Conservation (phyloP, 1,284 basidiomycete species). For the Xanthoconium separans region DNA sequence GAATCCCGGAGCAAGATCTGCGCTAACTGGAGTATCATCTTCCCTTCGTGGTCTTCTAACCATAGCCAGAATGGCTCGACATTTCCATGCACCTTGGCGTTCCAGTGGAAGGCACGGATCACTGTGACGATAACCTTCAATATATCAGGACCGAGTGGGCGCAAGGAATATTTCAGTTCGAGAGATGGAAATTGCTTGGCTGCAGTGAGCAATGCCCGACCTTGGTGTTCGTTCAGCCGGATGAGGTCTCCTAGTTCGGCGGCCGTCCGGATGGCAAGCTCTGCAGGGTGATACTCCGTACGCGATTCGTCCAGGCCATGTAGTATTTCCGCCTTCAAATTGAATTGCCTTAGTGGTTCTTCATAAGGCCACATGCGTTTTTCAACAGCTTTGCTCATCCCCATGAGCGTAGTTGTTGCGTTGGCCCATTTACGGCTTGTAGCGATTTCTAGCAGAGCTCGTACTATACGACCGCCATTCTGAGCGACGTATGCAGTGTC, state of each 20-base stretch:
- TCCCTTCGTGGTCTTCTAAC: slow-evolving; percentile 85
- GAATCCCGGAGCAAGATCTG: slow-evolving; percentile 71
- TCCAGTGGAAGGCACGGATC: slow-evolving; percentile 83
- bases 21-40: slow-evolving; percentile 82
- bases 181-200: slow-evolving; percentile 87
- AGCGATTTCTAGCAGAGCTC: slow-evolving; percentile 92
- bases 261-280: slow-evolving; percentile 76
- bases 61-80: slow-evolving; percentile 94
- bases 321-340: slow-evolving; percentile 77
- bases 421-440: slow-evolving; percentile 91
- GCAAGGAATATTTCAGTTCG: slow-evolving; percentile 66
- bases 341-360: slow-evolving; percentile 85
- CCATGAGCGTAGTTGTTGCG: slow-evolving; percentile 79
- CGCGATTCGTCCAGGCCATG: slow-evolving; percentile 82
- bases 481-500: slow-evolving; percentile 93
- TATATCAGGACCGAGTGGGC: slow-evolving; percentile 83
- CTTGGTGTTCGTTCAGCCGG: slow-evolving; percentile 87
- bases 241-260: slow-evolving; percentile 81
- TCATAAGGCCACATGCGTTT: slow-evolving; percentile 95
- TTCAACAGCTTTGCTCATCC: slow-evolving; percentile 92
- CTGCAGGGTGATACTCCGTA: slow-evolving; percentile 78
- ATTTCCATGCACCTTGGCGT: slow-evolving; percentile 69
- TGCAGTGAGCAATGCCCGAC: slow-evolving; percentile 74
- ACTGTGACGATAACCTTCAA: slow-evolving; percentile 76
- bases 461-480: slow-evolving; percentile 92